A percentile compares a stretch with the other conserved stretches of the same genome.
phyloP scores from a whole-genome alignment of 768 basidiomycete species.

The Boletus vermiculosoides region DNA sequence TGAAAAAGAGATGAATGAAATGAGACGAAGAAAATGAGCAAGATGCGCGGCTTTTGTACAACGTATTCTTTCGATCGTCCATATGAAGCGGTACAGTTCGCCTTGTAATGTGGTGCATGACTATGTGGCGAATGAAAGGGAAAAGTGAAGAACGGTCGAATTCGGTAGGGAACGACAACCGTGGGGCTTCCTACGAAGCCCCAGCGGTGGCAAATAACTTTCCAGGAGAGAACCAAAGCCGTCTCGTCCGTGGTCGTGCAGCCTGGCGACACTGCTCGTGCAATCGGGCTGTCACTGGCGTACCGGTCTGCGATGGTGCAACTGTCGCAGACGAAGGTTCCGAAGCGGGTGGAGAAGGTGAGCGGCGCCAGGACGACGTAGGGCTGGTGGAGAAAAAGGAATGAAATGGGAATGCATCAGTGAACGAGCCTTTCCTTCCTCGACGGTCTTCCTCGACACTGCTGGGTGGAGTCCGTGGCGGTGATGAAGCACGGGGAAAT shows the following conservation, averaged over 20 bases:
- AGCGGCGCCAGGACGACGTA: conserved; percentile 34
- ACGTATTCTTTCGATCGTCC: conserved; percentile 22
- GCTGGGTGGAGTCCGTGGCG: conserved; percentile 26
- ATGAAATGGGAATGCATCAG: conserved; percentile 49
- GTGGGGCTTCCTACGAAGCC: conserved; percentile 29
- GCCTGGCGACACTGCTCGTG: conserved; percentile 35
- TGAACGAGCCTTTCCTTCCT: conserved; percentile 31
- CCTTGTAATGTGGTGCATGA: not conserved
- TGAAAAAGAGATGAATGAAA: conserved; percentile 4
- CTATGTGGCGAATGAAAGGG: conserved; percentile 2
- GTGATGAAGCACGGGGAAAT: conserved; percentile 31
- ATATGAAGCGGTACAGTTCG: conserved; percentile 6
- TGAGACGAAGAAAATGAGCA: conserved; percentile 9
- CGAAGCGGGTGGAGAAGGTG: conserved; percentile 42
- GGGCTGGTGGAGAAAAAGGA: conserved; percentile 34
- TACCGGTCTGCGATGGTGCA: conserved; percentile 22
- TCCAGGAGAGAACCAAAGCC: conserved; percentile 55
- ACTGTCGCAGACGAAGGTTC: conserved; percentile 33
- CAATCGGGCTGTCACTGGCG: conserved; percentile 24
- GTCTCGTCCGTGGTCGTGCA: conserved; percentile 40
- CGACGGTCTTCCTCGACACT: conserved; percentile 26
- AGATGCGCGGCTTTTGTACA: conserved; percentile 21
- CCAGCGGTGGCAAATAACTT: conserved; percentile 48
- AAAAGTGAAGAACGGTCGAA: not conserved
- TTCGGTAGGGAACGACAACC: conserved; percentile 7